These are phyloP conservation scores for Jasminum sambac DNA, from an alignment of 257 asterid species.

Conservation along the genomic window DNA sequence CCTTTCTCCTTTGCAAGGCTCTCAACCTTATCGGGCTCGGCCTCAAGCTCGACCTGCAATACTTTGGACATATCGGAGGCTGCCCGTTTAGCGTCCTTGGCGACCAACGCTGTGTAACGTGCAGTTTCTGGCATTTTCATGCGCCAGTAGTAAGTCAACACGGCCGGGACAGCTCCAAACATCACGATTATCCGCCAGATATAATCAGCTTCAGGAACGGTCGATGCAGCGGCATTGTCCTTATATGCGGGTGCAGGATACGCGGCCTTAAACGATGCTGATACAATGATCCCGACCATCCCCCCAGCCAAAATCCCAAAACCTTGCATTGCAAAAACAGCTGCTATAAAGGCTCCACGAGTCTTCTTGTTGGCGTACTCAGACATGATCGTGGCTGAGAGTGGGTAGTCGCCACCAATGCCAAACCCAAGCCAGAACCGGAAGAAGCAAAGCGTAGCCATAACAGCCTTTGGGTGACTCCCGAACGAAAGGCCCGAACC, in stretches of 20 bases:
- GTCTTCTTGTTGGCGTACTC: conserved; percentile 21
- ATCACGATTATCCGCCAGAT: conserved; percentile 15
- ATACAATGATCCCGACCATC: conserved; percentile 7
- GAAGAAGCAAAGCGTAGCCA: conserved; percentile 22
- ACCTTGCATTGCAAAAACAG: conserved; percentile 24
- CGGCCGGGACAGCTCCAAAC: conserved; percentile 19
- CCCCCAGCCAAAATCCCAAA: conserved; percentile 27
- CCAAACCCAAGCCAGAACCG: conserved; percentile 26
- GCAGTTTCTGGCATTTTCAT: conserved; percentile 28
- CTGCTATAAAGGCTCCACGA: conserved; percentile 8
- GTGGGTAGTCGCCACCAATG: conserved; percentile 20
- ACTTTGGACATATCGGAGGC: conserved; percentile 19
- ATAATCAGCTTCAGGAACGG: conserved; percentile 13
- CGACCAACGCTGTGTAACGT: conserved; percentile 19
- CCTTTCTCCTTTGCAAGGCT: neutral
- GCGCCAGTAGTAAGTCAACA: conserved; percentile 23
- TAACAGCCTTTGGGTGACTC: neutral
- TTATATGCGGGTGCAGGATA: conserved; percentile 12
- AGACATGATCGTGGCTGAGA: conserved; percentile 17
- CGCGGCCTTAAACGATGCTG: neutral
- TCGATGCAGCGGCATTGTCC: neutral
- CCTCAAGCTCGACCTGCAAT: conserved; percentile 12
- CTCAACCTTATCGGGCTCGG: conserved; percentile 5
- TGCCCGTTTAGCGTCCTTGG: conserved; percentile 12
- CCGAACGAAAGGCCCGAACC: conserved; percentile 12